phyloP scores from a whole-genome alignment of 106 monocot genomes.

The Platanthera guangdongensis region DNA sequence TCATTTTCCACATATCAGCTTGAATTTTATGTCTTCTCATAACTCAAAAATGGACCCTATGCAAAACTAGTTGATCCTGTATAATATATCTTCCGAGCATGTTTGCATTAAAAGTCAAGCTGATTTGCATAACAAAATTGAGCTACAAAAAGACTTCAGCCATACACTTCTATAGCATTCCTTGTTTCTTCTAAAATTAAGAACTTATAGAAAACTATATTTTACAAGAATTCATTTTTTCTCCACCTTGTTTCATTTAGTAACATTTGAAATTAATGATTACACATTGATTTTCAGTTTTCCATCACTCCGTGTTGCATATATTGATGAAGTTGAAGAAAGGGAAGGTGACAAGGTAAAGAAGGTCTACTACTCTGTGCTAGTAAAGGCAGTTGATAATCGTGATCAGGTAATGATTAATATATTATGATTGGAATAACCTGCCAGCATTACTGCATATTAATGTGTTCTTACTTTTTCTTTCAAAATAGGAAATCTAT shows the following conservation, averaged over 20 bases:
- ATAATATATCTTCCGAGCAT: background rate
- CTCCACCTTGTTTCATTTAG: too few species aligned
- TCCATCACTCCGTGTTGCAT: constrained; percentile 90
- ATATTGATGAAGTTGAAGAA: constrained; percentile 99
- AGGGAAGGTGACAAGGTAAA: constrained; percentile 83
- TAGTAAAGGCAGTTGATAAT: constrained; percentile 97
- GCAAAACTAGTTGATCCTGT: background rate
- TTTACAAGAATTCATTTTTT: too few species aligned
- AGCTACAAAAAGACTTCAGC: background rate
- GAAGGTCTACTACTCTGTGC: constrained; percentile 96
- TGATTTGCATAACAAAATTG: background rate
- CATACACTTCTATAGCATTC: background rate
- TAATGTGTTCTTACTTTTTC: constrained; percentile 16
- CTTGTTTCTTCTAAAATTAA: background rate
- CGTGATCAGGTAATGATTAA: constrained; percentile 73
- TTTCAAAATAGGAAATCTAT: constrained; percentile 78
- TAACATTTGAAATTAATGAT: background rate
- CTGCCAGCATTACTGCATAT: background rate
- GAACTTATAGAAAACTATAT: background rate
- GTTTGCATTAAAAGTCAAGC: background rate
- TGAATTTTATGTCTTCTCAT: background rate
- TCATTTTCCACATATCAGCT: background rate
- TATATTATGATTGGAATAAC: constrained; percentile 10
- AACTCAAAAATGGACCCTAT: background rate
- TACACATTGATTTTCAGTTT: constrained; percentile 40